phyloP scores from a whole-genome alignment of 2,329 filamentous ascomycete genomes.

The Acarospora socialis region DNA sequence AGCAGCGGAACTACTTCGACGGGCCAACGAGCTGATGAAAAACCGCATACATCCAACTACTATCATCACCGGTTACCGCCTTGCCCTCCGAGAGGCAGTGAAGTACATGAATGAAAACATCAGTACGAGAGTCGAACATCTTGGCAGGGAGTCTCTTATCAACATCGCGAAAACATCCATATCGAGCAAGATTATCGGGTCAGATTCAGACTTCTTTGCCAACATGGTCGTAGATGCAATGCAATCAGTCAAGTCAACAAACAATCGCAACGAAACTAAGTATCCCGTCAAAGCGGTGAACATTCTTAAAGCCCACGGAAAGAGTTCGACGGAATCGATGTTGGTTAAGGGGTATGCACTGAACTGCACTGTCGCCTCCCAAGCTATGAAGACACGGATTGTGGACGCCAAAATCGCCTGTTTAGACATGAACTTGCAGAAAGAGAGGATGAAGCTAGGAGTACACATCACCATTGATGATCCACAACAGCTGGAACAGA shows the following conservation, averaged over 20 bases:
- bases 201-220: slow-evolving; percentile 91
- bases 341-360: slow-evolving; percentile 92
- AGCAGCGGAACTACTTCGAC: slow-evolving; percentile 80
- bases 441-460: slow-evolving; percentile 97
- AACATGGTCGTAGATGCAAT: slow-evolving; percentile 97
- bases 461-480: slow-evolving; percentile 98
- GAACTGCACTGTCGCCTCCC: slow-evolving; percentile 96
- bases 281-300: slow-evolving; percentile 99
- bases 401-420: slow-evolving; percentile 92
- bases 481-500: slow-evolving; percentile 93
- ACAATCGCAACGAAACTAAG: slow-evolving; percentile 80
- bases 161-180: slow-evolving; percentile 98
- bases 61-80: slow-evolving; percentile 94
- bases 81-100: slow-evolving; percentile 88
- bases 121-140: slow-evolving; percentile 82
- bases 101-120: slow-evolving; percentile 99
- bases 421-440: slow-evolving; percentile 95
- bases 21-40: slow-evolving; percentile 97
- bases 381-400: slow-evolving; percentile 91
- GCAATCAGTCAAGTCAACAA: slow-evolving; percentile 82
- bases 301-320: slow-evolving; percentile 94
- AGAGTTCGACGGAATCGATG: slow-evolving; percentile 74
- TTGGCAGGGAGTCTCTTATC: slow-evolving; percentile 79
- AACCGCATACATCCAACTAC: slow-evolving; percentile 99
- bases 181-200: slow-evolving; percentile 97